phyloP scores from a whole-genome alignment of 257 asterid species.

The Nicotiana paniculata region DNA sequence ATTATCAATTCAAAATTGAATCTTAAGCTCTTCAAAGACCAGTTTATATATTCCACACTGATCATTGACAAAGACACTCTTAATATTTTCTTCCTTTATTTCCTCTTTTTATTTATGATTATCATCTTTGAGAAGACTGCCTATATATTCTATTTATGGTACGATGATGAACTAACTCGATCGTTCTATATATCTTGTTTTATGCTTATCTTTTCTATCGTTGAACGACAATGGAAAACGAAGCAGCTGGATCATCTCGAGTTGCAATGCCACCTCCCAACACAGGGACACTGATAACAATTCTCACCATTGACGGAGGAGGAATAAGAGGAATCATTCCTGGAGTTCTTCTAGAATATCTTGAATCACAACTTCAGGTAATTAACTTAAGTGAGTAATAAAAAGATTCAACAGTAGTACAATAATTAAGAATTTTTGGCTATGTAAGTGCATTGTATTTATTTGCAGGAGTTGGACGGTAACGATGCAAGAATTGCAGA shows the following conservation, averaged over 20 bases:
- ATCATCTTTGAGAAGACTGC: too few relatives aligned
- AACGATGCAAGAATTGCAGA: slow-evolving; percentile 37
- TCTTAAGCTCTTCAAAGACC: too few relatives aligned
- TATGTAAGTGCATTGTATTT: background rate
- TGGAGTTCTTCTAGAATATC: slow-evolving; percentile 21
- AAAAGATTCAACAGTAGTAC: background rate
- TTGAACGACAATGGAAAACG: slow-evolving; percentile 11
- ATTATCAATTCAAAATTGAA: too few relatives aligned
- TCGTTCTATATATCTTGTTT: too few relatives aligned
- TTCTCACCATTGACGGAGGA: slow-evolving; percentile 53
- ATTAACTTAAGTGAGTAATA: background rate
- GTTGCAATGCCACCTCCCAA: slow-evolving; percentile 26
- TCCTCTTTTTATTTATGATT: too few relatives aligned
- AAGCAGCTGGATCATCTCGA: background rate
- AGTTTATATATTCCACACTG: too few relatives aligned
- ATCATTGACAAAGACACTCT: too few relatives aligned
- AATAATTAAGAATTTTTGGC: background rate
- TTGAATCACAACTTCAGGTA: slow-evolving; percentile 60
- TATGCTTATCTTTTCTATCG: too few relatives aligned
- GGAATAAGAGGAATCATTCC: slow-evolving; percentile 58
- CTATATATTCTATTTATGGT: too few relatives aligned
- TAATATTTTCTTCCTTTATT: too few relatives aligned
- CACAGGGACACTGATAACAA: slow-evolving; percentile 31
- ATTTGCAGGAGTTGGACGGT: slow-evolving; percentile 41
- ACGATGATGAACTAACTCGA: too few relatives aligned